Percentiles rank a stretch among this genome's conserved stretches.
Evolutionary conservation across 176 grass and related monocot species (phyloP).

Genomic region (Hordeum marinum): DNA sequence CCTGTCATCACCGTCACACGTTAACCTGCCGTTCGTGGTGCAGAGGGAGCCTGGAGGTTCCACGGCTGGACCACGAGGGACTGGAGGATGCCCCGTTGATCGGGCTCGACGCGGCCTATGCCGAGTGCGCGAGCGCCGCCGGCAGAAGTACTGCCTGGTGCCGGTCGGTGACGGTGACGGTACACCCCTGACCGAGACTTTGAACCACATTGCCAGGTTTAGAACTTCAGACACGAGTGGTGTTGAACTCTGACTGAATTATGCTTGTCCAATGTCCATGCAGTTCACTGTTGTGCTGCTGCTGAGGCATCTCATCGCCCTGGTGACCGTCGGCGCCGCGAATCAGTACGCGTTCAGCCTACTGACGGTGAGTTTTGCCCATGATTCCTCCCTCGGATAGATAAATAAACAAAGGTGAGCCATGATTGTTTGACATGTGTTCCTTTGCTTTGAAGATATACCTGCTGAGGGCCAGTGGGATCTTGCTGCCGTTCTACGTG

Average conservation of each 20-base stretch:
- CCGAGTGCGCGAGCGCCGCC: not conserved
- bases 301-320: slow-evolving; percentile 19
- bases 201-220: not conserved
- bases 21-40: not conserved
- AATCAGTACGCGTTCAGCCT: slow-evolving; percentile 53
- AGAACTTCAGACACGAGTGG: not conserved
- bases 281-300: slow-evolving; percentile 35
- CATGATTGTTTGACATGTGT: not conserved
- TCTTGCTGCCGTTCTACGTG: slow-evolving; percentile 11
- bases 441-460: slow-evolving; percentile 1
- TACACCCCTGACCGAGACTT: not conserved
- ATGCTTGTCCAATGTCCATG: not conserved
- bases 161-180: not conserved
- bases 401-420: not conserved
- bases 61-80: not conserved
- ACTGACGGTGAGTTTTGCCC: slow-evolving; percentile 46
- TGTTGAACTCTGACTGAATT: not conserved
- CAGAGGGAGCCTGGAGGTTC: slow-evolving; percentile 1
- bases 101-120: not conserved
- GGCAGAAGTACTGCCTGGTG: not conserved
- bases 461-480: not conserved
- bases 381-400: not conserved
- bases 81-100: not conserved
- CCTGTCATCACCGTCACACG: not conserved
- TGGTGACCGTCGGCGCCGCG: slow-evolving; percentile 2